Percentiles rank a stretch among this genome's conserved stretches.
phyloP scores from a whole-genome alignment of 805 yeast genomes.

The Saturnispora serradocipensis region DNA sequence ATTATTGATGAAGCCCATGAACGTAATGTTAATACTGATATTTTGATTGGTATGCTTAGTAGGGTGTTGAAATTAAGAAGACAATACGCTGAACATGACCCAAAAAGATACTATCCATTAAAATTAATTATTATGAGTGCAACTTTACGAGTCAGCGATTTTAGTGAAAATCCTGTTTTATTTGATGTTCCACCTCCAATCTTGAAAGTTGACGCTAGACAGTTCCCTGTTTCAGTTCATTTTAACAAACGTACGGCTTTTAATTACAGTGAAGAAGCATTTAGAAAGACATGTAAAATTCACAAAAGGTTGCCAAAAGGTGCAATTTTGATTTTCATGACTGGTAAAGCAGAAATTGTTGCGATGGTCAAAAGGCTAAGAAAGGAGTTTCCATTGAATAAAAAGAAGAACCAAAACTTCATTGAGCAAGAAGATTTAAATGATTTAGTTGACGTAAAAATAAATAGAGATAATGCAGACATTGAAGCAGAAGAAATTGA shows the following conservation, averaged over 20 bases:
- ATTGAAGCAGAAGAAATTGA: conserved; percentile 87
- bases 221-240: conserved; percentile 86
- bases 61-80: conserved; percentile 71
- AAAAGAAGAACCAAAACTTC: conserved; percentile 13
- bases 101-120: conserved; percentile 45
- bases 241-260: conserved; percentile 72
- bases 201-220: conserved; percentile 83
- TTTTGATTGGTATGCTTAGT: conserved; percentile 88
- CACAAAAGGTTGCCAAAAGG: conserved; percentile 87
- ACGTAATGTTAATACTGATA: conserved; percentile 91
- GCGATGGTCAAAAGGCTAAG: conserved; percentile 63
- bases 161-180: conserved; percentile 67
- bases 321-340: conserved; percentile 81
- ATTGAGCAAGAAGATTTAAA: conserved; percentile 21
- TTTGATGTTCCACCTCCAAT: conserved; percentile 78
- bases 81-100: conserved; percentile 39
- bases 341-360: conserved; percentile 90
- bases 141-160: conserved; percentile 86
- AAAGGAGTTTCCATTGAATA: conserved; percentile 53
- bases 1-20: conserved; percentile 98
- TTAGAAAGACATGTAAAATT: conserved; percentile 74
- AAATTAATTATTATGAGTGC: conserved; percentile 95
- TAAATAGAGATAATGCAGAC: conserved; percentile 52
- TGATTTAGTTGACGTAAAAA: conserved; percentile 35
- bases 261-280: conserved; percentile 82